A percentile compares a stretch with the other conserved stretches of the same genome.
Conservation (phyloP, 2,329 filamentous ascomycete species). For the Aspergillus hortae region DNA sequence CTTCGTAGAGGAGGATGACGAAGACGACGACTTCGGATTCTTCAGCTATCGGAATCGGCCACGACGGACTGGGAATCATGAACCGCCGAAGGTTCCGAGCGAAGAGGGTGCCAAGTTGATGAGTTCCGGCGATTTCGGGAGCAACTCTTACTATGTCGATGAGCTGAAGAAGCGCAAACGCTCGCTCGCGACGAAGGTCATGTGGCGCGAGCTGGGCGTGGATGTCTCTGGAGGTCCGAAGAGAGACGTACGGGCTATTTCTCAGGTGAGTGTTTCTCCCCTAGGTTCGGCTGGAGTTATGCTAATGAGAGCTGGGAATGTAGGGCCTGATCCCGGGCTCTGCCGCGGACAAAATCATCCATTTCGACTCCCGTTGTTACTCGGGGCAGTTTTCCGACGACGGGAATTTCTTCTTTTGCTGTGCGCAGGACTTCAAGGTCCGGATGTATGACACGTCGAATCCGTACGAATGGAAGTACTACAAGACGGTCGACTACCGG, state of each 20-base stretch:
- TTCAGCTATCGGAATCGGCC: slow-evolving; percentile 48
- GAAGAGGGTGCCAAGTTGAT: slow-evolving; percentile 73
- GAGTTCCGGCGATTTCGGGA: slow-evolving; percentile 76
- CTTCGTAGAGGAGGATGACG: slow-evolving; percentile 26
- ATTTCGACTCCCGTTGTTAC: slow-evolving; percentile 82
- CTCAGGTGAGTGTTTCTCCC: slow-evolving; percentile 52
- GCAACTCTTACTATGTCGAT: slow-evolving; percentile 56
- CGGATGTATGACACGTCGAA: slow-evolving; percentile 98
- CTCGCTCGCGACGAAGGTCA: slow-evolving; percentile 63
- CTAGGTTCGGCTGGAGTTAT: background rate
- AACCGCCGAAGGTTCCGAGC: slow-evolving; percentile 82
- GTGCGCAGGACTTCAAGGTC: slow-evolving; percentile 87
- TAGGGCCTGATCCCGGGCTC: slow-evolving; percentile 74
- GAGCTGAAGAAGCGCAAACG: slow-evolving; percentile 54
- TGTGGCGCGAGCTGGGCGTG: slow-evolving; percentile 79
- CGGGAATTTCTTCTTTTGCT: slow-evolving; percentile 94
- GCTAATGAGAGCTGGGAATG: slow-evolving; percentile 1
- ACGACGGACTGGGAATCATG: slow-evolving; percentile 40
- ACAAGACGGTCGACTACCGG: slow-evolving; percentile 83
- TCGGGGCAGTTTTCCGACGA: slow-evolving; percentile 96
- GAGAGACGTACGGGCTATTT: slow-evolving; percentile 64
- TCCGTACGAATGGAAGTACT: slow-evolving; percentile 91
- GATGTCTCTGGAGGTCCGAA: slow-evolving; percentile 56
- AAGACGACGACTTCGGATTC: slow-evolving; percentile 25
- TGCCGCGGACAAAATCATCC: slow-evolving; percentile 78